Evolutionary conservation across 2,329 filamentous ascomycete genomes (phyloP).

Genomic region (Sordariomycetes sp.): DNA sequence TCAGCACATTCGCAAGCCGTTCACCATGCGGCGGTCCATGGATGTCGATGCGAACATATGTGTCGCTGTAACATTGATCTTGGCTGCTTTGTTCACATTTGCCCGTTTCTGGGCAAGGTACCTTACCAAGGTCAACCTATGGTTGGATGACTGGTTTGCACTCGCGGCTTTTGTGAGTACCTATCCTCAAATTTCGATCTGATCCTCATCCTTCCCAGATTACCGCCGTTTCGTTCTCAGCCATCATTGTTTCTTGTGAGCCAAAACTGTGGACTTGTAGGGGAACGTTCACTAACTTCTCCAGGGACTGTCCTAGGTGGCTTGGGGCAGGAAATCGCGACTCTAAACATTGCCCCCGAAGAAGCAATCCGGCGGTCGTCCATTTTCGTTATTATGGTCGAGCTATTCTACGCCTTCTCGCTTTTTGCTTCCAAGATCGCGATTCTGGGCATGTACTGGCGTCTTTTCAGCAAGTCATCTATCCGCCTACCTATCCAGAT

Average conservation of each 20-base stretch:
- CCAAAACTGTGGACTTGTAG: neutral
- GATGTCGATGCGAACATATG: slow-evolving; percentile 1
- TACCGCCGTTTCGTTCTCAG: neutral
- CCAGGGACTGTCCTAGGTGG: neutral
- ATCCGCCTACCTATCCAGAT: slow-evolving; percentile 15
- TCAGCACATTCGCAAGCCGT: neutral
- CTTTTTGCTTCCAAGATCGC: slow-evolving; percentile 16
- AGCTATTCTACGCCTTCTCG: slow-evolving; percentile 16
- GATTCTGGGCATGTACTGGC: slow-evolving; percentile 19
- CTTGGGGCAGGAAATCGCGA: neutral
- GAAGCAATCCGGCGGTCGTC: slow-evolving; percentile 9
- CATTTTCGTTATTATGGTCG: slow-evolving; percentile 12
- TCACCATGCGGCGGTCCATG: slow-evolving; percentile 1
- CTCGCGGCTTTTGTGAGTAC: neutral
- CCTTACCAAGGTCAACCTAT: neutral
- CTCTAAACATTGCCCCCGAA: neutral
- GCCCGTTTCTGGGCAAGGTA: slow-evolving; percentile 1
- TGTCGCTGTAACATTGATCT: neutral
- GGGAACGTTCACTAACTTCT: neutral
- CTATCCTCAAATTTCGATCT: neutral
- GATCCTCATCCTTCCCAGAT: neutral
- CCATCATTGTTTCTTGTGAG: neutral
- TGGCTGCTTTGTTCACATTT: slow-evolving; percentile 1
- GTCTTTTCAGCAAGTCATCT: slow-evolving; percentile 15
- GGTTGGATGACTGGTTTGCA: neutral